phyloP scores from a whole-genome alignment of 176 grass and related monocot species.

The Miscanthus lutarioriparius region DNA sequence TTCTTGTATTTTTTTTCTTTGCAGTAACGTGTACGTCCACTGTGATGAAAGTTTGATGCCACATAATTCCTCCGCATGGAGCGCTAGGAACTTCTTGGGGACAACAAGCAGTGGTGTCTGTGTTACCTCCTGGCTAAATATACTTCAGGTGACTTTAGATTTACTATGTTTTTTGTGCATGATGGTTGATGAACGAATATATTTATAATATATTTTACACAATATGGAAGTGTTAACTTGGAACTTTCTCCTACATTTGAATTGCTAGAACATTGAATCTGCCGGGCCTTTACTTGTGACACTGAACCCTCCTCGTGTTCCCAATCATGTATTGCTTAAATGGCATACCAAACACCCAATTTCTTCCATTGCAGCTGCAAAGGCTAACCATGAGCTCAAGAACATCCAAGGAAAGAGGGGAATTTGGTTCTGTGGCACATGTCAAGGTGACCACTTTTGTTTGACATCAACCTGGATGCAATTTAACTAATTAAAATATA shows the following conservation, averaged over 20 bases:
- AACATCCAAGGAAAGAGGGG: conserved; percentile 72
- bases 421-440: conserved; percentile 86
- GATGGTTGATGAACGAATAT: not conserved
- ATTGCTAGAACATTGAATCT: conserved; percentile 64
- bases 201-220: not conserved
- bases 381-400: conserved; percentile 56
- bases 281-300: conserved; percentile 62
- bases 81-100: conserved; percentile 83
- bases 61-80: conserved; percentile 68
- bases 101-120: conserved; percentile 51
- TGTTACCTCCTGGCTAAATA: conserved; percentile 87
- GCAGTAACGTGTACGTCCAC: conserved; percentile 88
- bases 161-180: not conserved
- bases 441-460: conserved; percentile 51
- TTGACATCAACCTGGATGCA: not conserved
- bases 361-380: conserved; percentile 66
- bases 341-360: conserved; percentile 77
- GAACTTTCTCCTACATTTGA: not conserved
- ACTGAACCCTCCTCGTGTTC: conserved; percentile 60
- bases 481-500: not conserved
- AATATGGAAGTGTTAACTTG: not conserved
- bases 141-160: conserved; percentile 58
- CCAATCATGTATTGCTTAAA: conserved; percentile 64
- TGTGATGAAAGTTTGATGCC: conserved; percentile 77
- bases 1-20: not conserved